Evolutionary conservation across 1,284 basidiomycete genomes (phyloP).

Genomic region (Malassezia brasiliensis): DNA sequence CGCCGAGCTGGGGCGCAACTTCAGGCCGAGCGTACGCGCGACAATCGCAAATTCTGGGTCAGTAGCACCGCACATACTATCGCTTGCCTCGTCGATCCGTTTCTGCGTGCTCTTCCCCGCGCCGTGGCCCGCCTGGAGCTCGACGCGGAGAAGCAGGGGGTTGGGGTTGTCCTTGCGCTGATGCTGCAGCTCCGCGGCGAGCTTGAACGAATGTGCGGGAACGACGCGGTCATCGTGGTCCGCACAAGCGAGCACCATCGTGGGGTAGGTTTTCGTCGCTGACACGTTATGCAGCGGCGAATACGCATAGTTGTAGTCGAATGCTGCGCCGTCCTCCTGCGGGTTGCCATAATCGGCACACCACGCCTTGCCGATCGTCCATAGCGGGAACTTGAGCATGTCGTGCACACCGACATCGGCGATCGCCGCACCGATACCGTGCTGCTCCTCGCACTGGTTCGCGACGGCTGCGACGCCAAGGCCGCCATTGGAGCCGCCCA

Average conservation of each 20-base stretch:
- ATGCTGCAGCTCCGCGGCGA: constrained; percentile 46
- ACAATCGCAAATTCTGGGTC: constrained; percentile 33
- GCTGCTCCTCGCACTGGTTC: constrained; percentile 66
- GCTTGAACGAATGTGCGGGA: constrained; percentile 43
- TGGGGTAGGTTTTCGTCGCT: constrained; percentile 34
- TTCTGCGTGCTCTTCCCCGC: constrained; percentile 44
- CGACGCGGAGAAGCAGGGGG: constrained; percentile 40
- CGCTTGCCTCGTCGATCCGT: constrained; percentile 34
- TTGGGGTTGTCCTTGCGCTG: constrained; percentile 34
- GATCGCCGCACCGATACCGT: constrained; percentile 57
- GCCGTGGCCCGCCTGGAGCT: constrained; percentile 45
- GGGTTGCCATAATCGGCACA: constrained; percentile 72
- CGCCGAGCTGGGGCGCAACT: constrained; percentile 15
- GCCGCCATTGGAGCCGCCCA: constrained; percentile 53
- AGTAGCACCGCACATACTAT: constrained; percentile 17
- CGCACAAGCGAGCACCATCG: constrained; percentile 35
- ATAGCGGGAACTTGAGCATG: constrained; percentile 53
- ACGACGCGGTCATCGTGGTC: constrained; percentile 46
- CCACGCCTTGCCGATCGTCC: constrained; percentile 62
- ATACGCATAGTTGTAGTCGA: constrained; percentile 40
- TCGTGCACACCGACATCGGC: constrained; percentile 57
- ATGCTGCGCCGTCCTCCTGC: constrained; percentile 48
- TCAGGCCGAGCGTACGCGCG: constrained; percentile 32
- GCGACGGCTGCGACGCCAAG: constrained; percentile 68
- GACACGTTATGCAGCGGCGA: constrained; percentile 44